phyloP scores from a whole-genome alignment of 768 basidiomycete species.

The Amanita jacksonii region DNA sequence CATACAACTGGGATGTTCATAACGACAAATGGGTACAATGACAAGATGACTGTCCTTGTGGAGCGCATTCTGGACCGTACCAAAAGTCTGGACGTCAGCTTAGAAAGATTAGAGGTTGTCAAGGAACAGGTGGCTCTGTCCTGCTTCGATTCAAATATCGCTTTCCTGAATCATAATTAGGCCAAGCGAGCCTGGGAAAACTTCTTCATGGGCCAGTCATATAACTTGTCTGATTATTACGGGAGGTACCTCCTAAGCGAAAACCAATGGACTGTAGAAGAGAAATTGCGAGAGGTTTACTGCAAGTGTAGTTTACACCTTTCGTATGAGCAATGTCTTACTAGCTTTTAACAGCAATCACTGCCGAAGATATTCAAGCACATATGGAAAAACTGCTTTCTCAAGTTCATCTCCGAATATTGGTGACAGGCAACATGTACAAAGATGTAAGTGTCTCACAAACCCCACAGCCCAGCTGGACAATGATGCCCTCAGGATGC shows the following conservation, averaged over 20 bases:
- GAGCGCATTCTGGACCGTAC: slow-evolving; percentile 63
- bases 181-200: slow-evolving; percentile 75
- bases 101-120: slow-evolving; percentile 70
- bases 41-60: slow-evolving; percentile 73
- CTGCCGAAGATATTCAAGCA: slow-evolving; percentile 54
- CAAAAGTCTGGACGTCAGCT: slow-evolving; percentile 50
- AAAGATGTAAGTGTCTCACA: slow-evolving; percentile 51
- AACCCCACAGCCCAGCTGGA: slow-evolving; percentile 2
- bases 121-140: slow-evolving; percentile 62
- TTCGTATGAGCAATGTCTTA: neutral
- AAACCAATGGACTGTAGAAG: slow-evolving; percentile 65
- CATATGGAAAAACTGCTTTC: slow-evolving; percentile 55
- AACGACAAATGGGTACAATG: slow-evolving; percentile 78
- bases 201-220: slow-evolving; percentile 79
- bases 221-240: slow-evolving; percentile 71
- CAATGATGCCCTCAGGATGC: slow-evolving; percentile 50
- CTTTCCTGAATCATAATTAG: slow-evolving; percentile 26
- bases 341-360: slow-evolving; percentile 42
- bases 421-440: slow-evolving; percentile 78
- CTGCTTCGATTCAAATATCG: neutral
- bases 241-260: slow-evolving; percentile 61
- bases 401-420: slow-evolving; percentile 55
- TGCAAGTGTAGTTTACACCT: slow-evolving; percentile 37
- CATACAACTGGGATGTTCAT: slow-evolving; percentile 61
- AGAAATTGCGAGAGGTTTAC: slow-evolving; percentile 66